phyloP scores from a whole-genome alignment of 768 basidiomycete genomes.

The Termitomyces sp. region DNA sequence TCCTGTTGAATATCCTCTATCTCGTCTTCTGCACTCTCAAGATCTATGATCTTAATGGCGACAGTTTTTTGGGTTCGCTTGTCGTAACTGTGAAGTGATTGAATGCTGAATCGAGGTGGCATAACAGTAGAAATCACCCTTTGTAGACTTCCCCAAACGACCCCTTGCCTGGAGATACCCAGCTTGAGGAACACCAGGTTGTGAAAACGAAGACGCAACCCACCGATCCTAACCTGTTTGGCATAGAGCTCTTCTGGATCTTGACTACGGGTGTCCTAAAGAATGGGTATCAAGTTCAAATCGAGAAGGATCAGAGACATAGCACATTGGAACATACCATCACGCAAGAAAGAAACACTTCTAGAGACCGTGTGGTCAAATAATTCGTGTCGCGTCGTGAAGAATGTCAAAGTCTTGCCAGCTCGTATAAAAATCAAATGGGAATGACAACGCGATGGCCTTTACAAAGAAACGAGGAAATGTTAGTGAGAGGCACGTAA shows the following conservation, averaged over 20 bases:
- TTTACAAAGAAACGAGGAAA: not conserved
- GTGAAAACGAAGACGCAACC: constrained; percentile 13
- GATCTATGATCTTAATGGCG: constrained; percentile 99
- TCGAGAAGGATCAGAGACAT: constrained; percentile 19
- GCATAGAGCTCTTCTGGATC: constrained; percentile 98
- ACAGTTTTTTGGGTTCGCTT: constrained; percentile 94
- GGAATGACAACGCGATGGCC: not conserved
- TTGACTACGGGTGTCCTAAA: constrained; percentile 29
- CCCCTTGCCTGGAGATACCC: constrained; percentile 68
- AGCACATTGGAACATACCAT: constrained; percentile 20
- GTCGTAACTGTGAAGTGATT: constrained; percentile 62
- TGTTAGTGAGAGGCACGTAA: not conserved
- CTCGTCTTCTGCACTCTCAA: constrained; percentile 98
- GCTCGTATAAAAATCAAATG: not conserved
- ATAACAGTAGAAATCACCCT: constrained; percentile 49
- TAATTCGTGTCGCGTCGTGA: constrained; percentile 30
- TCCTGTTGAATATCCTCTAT: constrained; percentile 99
- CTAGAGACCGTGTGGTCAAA: constrained; percentile 6
- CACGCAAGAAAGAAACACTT: constrained; percentile 6
- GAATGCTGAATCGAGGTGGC: not conserved
- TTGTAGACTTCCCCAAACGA: constrained; percentile 99
- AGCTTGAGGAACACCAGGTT: constrained; percentile 6
- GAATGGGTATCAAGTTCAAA: constrained; percentile 14
- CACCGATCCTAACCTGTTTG: constrained; percentile 95
- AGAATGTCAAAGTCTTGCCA: constrained; percentile 5